phyloP scores from a whole-genome alignment of 495 filamentous ascomycete species.

The Daldinia decipiens region DNA sequence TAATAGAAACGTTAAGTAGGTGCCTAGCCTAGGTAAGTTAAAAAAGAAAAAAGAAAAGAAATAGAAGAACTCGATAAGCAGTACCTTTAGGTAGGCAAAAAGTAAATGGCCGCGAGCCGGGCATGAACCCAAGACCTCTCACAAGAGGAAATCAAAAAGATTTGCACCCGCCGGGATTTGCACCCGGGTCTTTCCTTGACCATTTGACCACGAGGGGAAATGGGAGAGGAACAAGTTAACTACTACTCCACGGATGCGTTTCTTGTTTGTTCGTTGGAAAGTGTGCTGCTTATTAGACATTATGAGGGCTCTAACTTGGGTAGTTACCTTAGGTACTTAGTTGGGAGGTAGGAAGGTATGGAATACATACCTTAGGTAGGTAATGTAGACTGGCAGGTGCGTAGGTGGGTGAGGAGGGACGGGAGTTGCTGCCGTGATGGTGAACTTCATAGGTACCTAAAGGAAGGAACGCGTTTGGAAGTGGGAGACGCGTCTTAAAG shows the following conservation, averaged over 20 bases:
- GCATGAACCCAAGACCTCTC: background rate
- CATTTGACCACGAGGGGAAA: background rate
- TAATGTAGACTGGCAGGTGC: background rate
- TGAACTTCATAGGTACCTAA: background rate
- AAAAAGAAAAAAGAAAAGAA: no score
- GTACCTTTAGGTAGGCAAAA: no score
- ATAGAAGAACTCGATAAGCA: no score
- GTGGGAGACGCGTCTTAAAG: background rate
- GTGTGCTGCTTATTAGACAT: background rate
- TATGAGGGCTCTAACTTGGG: conserved; percentile 2
- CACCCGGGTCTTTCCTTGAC: conserved; percentile 48
- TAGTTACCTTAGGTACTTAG: no score
- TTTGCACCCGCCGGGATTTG: conserved; percentile 48
- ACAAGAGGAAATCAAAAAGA: conserved; percentile 8
- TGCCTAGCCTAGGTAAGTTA: no score
- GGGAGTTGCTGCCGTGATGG: background rate
- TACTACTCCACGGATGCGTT: conserved; percentile 44
- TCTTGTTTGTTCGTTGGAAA: background rate
- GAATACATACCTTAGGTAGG: no score
- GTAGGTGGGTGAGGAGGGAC: background rate
- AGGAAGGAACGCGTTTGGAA: background rate
- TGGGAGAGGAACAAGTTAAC: conserved; percentile 46
- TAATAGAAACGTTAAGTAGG: background rate
- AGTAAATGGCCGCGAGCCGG: background rate
- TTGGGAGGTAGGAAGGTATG: background rate